Evolutionary conservation across 345 rosid genomes (phyloP).

Genomic region (Brassica nigra): DNA sequence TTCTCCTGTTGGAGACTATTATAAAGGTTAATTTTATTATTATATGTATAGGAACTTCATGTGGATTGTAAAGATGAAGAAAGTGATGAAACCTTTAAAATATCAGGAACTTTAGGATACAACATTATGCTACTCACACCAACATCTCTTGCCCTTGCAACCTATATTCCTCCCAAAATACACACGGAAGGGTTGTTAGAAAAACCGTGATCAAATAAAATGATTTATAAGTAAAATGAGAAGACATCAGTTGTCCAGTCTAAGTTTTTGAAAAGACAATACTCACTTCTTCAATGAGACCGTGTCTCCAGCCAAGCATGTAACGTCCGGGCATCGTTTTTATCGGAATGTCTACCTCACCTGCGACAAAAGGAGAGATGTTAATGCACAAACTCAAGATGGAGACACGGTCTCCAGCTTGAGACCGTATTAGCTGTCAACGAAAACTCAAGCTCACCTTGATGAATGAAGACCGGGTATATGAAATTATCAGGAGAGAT

Average conservation of each 20-base stretch:
- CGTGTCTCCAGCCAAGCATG: constrained; percentile 94
- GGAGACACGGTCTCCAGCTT: too few species aligned
- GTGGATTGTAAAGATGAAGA: neutral
- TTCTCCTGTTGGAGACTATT: constrained; percentile 76
- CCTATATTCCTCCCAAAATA: constrained; percentile 46
- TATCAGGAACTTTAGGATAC: constrained; percentile 91
- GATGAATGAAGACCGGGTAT: constrained; percentile 85
- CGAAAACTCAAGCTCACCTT: constrained; percentile 54
- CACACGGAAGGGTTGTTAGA: neutral
- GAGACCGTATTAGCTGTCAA: neutral
- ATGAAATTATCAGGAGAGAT: constrained; percentile 80
- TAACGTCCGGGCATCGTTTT: constrained; percentile 95
- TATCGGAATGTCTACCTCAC: constrained; percentile 87
- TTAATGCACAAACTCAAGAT: neutral
- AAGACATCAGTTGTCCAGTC: neutral
- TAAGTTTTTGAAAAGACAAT: neutral
- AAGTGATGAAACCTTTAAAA: constrained; percentile 61
- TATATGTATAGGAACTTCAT: neutral
- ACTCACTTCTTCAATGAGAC: constrained; percentile 79
- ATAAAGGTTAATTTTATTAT: neutral
- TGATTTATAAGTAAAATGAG: neutral
- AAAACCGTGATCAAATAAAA: neutral
- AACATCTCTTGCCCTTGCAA: constrained; percentile 82
- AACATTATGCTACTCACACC: constrained; percentile 85
- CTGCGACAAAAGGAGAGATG: constrained; percentile 41